Evolutionary conservation across 2,329 filamentous ascomycete species (phyloP).

Genomic region (Fusarium euwallaceae): DNA sequence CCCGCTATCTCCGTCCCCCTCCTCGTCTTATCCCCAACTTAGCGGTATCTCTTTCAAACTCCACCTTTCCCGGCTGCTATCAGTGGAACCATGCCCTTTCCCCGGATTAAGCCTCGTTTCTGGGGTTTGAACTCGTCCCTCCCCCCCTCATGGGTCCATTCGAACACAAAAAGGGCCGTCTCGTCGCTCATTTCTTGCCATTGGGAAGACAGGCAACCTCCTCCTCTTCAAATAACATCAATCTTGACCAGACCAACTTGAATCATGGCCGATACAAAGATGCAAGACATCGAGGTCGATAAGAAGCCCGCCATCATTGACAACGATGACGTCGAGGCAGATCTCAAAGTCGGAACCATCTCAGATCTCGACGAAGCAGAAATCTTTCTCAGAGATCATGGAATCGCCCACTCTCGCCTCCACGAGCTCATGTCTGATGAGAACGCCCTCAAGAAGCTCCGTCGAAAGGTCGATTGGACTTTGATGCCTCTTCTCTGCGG

Average conservation of each 20-base stretch:
- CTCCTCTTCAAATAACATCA: background rate
- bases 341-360: slow-evolving; percentile 40
- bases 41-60: slow-evolving; percentile 17
- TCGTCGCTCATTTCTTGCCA: background rate
- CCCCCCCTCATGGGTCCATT: background rate
- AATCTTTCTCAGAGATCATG: slow-evolving; percentile 45
- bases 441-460: slow-evolving; percentile 43
- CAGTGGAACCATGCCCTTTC: slow-evolving; percentile 33
- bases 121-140: slow-evolving; percentile 29
- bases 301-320: slow-evolving; percentile 41
- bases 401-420: slow-evolving; percentile 40
- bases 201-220: slow-evolving; percentile 10
- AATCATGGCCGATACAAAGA: slow-evolving; percentile 37
- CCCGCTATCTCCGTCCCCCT: slow-evolving; percentile 12
- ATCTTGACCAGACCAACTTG: background rate
- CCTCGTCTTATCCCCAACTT: slow-evolving; percentile 10
- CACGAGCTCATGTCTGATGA: slow-evolving; percentile 45
- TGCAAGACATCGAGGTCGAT: slow-evolving; percentile 34
- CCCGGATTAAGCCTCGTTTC: slow-evolving; percentile 35
- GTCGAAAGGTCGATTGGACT: slow-evolving; percentile 62
- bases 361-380: slow-evolving; percentile 47
- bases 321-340: slow-evolving; percentile 41
- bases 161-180: slow-evolving; percentile 32
- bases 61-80: slow-evolving; percentile 22
- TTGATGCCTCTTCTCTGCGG: slow-evolving; percentile 65